Conservation (phyloP, 441 rosid genomes). For the Pelargonium citronellum region DNA sequence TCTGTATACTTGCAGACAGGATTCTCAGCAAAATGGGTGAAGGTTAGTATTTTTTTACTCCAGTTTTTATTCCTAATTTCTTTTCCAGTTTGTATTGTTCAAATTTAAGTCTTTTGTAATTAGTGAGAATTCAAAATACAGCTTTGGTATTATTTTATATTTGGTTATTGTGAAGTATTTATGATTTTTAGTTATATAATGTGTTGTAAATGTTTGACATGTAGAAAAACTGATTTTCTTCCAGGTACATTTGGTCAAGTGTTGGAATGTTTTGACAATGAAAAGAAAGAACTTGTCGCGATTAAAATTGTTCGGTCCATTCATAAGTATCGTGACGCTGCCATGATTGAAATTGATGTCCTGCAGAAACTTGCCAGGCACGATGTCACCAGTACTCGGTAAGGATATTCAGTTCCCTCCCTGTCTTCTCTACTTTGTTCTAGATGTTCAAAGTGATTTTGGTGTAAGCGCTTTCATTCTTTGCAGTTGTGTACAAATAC, state of each 20-base stretch:
- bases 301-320: slow-evolving; percentile 80
- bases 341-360: slow-evolving; percentile 86
- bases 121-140: not conserved
- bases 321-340: slow-evolving; percentile 82
- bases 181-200: not conserved
- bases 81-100: not conserved
- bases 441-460: slow-evolving; percentile 35
- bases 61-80: not conserved
- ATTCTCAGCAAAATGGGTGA: slow-evolving; percentile 89
- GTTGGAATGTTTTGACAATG: slow-evolving; percentile 75
- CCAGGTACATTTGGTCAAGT: slow-evolving; percentile 92
- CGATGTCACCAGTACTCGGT: slow-evolving; percentile 69
- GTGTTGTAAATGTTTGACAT: not conserved
- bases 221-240: slow-evolving; percentile 5
- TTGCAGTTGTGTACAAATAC: slow-evolving; percentile 99
- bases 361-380: slow-evolving; percentile 75
- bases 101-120: not conserved
- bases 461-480: slow-evolving; percentile 61
- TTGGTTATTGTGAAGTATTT: not conserved
- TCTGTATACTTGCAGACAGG: slow-evolving; percentile 53
- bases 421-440: slow-evolving; percentile 20
- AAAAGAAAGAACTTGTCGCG: slow-evolving; percentile 69
- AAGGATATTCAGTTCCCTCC: slow-evolving; percentile 27
- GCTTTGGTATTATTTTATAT: not conserved
- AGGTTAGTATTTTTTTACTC: slow-evolving; percentile 42